Percentiles rank a stretch among this genome's conserved stretches.
Evolutionary conservation across 2,329 filamentous ascomycete genomes (phyloP).

Genomic region (Hypoxylon sp.): DNA sequence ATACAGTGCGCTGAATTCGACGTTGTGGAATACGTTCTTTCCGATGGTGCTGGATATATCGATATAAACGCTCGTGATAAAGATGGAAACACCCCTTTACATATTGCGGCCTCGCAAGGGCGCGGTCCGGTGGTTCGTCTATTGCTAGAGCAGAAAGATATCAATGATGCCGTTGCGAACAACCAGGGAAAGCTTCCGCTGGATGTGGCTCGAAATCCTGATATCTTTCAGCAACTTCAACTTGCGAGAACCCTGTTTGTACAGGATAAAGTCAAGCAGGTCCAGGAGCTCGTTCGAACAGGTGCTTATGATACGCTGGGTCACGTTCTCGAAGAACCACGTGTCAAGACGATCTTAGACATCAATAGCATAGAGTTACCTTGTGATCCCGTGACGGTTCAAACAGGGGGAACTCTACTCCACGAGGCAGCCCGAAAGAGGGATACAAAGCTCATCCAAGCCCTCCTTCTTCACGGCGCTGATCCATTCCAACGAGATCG

Average conservation of each 20-base stretch:
- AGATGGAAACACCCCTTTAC: conserved; percentile 94
- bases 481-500: conserved; percentile 96
- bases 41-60: conserved; percentile 75
- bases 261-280: conserved; percentile 85
- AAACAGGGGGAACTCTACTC: conserved; percentile 90
- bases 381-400: conserved; percentile 81
- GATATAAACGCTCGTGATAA: conserved; percentile 93
- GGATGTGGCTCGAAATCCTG: conserved; percentile 89
- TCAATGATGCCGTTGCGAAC: conserved; percentile 92
- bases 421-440: conserved; percentile 93
- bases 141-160: conserved; percentile 82
- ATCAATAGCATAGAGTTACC: conserved; percentile 93
- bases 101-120: conserved; percentile 87
- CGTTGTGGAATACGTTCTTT: conserved; percentile 95
- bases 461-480: conserved; percentile 91
- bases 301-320: conserved; percentile 85
- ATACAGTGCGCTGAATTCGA: conserved; percentile 95
- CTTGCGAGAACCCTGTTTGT: conserved; percentile 90
- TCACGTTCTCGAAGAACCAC: conserved; percentile 84
- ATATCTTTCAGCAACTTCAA: conserved; percentile 96
- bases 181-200: conserved; percentile 86
- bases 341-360: conserved; percentile 88
- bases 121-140: conserved; percentile 85
- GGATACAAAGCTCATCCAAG: conserved; percentile 89
- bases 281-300: conserved; percentile 81